Evolutionary conservation across 2,329 filamentous ascomycete species (phyloP), one percentile per base, ranked within the genome.

Genomic region (Sordariomycetes sp.): DNA sequence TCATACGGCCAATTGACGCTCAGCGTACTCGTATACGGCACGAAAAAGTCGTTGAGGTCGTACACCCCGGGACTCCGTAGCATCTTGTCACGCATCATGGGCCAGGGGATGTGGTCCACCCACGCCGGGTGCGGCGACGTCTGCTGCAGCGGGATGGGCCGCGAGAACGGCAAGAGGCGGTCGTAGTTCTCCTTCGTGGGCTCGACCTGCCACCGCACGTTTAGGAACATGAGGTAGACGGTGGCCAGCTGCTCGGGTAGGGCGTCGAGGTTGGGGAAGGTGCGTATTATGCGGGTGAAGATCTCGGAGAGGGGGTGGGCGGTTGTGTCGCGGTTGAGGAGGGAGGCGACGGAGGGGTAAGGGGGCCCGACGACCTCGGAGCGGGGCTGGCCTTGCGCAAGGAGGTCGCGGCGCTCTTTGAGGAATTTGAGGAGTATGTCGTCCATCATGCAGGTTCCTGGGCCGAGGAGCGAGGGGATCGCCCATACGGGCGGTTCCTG

Each of bases 1-100:
- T 89, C 85, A 65, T 95, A 92, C 0, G 87, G 87, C 90, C 90
- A 96, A 62, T 91, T 94, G 17, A 96, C 69, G 28, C 79, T 83
- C 25, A 96, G 65, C 0, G 85, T 90, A 1, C 78, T 81, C 1
- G 88, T 94, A 68, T 85, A 95, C 0, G 88, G 87, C 20, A 92
- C 80, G 67, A 92, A 94, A 74, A 91, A 95, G 62, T 87, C 81
- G 58, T 91, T 86, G 64, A 95, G 92, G 0, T 80, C 74, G 58
- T 84, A 85, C 22, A 52, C 50, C 78, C 71, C 69, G 55, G 81
- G 78, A 0, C 75, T 68, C 25, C 73, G 68, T 25, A 84, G 74
- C 48, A 90, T 72, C 24, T 74, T 75, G 59, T 90, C 86, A 32
- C 90, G 85, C 79, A 94, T 87, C 24, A 72, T 74, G 0, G 89